Base-by-base conservation (phyloP, 1,284 basidiomycete genomes). In the Malassezia nana region DNA sequence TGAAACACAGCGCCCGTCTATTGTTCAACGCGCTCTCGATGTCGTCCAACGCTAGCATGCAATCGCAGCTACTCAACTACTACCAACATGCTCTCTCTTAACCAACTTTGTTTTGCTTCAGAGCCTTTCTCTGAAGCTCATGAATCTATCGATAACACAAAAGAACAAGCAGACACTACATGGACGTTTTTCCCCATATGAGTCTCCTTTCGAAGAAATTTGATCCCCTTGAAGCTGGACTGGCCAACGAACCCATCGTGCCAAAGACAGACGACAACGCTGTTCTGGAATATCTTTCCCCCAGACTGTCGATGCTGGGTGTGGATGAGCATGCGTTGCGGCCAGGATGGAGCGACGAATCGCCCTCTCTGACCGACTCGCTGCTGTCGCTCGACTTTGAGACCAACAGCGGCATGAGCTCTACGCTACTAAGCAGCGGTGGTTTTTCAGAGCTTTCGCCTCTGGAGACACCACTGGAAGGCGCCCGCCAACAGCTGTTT, bases 71-170 rank as follows among this genome's bases (percentile, higher is more conserved):
- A 38, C 35, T n/a, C 40, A 24, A 32, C 32, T 44, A 41, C 46
- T 42, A 42, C 42, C 47, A 49, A 28, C 30, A 55, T 55, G 53
- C 50, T 50, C 22, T 26, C 45, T 32, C 53, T 33, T 28, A 38
- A 10, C 43, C 29, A 16, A 22, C 22, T 8, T 39, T 48, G 41
- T 16, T 16, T 29, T 31, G 54, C 54, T 56, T 56, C 54, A 38
- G 54, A 56, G 54, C 54, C 18, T 8, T 51, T 51, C 44, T 47
- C 49, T 46, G 49, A 41, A 47, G 48, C 49, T 26, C 26, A 56
- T 51, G 48, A 56, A 30, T 4, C 30, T 33, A 46, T 26, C 25
- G 24, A 48, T 40, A 31, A 38, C 33, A 24, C 12, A 46, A 32
- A 30, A 46, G 28, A 15, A 2, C 43, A 26, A 31, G 20, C 4